phyloP scores from a whole-genome alignment of 169 alveolate genomes.

The Babesia microti region DNA sequence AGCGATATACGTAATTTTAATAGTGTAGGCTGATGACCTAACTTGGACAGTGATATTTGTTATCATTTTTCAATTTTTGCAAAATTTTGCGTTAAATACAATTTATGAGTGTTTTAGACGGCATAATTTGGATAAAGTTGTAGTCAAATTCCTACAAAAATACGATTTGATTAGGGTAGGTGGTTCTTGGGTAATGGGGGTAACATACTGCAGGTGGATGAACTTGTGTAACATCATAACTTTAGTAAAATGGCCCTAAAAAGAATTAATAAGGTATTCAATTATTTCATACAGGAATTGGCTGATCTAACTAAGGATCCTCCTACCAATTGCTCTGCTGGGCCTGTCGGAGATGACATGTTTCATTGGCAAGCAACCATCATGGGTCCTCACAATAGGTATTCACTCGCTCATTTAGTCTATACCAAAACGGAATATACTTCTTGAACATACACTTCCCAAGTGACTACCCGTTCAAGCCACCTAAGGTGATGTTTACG shows the following conservation, averaged over 20 bases:
- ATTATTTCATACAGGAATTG: slow-evolving; percentile 72
- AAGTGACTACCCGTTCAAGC: slow-evolving; percentile 98
- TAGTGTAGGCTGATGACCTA: too few relatives aligned
- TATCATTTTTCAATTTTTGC: too few relatives aligned
- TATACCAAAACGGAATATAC: slow-evolving; percentile 97
- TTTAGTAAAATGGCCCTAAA: slow-evolving; percentile 74
- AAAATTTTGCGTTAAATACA: too few relatives aligned
- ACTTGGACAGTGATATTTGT: too few relatives aligned
- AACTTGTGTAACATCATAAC: too few relatives aligned
- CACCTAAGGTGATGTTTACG: slow-evolving; percentile 95
- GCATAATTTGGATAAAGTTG: too few relatives aligned
- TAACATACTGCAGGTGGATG: too few relatives aligned
- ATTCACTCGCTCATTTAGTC: slow-evolving; percentile 52
- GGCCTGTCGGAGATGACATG: slow-evolving; percentile 93
- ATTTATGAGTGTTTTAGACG: too few relatives aligned
- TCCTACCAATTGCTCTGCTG: slow-evolving; percentile 98
- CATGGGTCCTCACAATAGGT: slow-evolving; percentile 96
- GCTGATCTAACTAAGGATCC: slow-evolving; percentile 95
- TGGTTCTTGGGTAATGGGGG: too few relatives aligned
- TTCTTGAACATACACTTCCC: slow-evolving; percentile 95
- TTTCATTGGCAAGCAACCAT: slow-evolving; percentile 99
- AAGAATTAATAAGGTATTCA: slow-evolving; percentile 75
- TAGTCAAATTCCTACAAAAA: too few relatives aligned
- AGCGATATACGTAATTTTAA: too few relatives aligned
- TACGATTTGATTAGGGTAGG: too few relatives aligned